A percentile compares a stretch with the other conserved stretches of the same genome.
These are phyloP conservation scores for Quercus suber DNA, from an alignment of 306 rosid species.

Conservation along the genomic window DNA sequence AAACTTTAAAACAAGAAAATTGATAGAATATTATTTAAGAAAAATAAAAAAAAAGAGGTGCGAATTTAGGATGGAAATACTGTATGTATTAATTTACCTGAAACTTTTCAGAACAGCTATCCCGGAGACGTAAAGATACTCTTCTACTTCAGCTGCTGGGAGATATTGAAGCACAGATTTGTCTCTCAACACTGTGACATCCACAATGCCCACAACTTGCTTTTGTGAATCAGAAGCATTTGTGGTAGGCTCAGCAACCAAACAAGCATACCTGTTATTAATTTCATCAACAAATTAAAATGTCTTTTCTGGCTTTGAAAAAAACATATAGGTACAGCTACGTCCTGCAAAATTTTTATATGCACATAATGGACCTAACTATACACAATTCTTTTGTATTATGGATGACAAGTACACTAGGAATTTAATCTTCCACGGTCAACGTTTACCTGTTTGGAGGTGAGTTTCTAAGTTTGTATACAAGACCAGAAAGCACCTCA, in stretches of 20 bases:
- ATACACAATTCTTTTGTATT: too few relatives aligned
- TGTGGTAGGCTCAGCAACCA: slow-evolving; percentile 65
- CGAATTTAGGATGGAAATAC: not conserved
- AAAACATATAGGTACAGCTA: too few relatives aligned
- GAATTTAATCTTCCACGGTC: not conserved
- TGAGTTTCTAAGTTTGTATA: slow-evolving; percentile 67
- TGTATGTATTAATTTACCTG: slow-evolving; percentile 39
- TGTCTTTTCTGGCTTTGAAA: too few relatives aligned
- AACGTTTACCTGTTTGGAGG: slow-evolving; percentile 57
- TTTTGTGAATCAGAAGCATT: slow-evolving; percentile 18
- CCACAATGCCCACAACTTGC: slow-evolving; percentile 70
- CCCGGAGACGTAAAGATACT: slow-evolving; percentile 79
- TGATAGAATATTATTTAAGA: too few relatives aligned
- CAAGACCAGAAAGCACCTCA: slow-evolving; percentile 78
- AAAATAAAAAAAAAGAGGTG: too few relatives aligned
- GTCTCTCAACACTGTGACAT: slow-evolving; percentile 65
- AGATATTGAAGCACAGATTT: slow-evolving; percentile 47
- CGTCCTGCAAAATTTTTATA: not conserved
- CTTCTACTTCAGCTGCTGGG: slow-evolving; percentile 47
- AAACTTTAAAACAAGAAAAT: too few relatives aligned
- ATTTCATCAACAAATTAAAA: not conserved
- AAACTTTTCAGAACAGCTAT: slow-evolving; percentile 62
- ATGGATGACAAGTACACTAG: too few relatives aligned
- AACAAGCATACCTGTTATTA: slow-evolving; percentile 71
- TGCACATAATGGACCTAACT: too few relatives aligned